These are phyloP conservation scores for Entamoeba invadens DNA, from an alignment of 208 protist species.

Conservation along the genomic window DNA sequence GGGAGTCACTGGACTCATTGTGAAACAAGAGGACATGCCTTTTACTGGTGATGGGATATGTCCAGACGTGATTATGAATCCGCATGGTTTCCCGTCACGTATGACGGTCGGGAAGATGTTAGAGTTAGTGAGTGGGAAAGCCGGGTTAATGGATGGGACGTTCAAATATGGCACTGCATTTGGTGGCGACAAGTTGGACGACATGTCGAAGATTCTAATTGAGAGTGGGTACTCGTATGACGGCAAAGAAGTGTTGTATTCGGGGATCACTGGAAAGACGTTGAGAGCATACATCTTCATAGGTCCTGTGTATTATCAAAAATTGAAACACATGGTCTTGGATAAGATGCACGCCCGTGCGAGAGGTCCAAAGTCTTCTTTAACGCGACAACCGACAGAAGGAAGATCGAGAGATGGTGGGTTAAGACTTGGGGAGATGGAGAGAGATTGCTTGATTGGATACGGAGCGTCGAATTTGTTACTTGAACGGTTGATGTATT, in stretches of 20 bases:
- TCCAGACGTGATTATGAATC: conserved; percentile 94
- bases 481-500: conserved; percentile 85
- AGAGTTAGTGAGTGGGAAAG: conserved; percentile 72
- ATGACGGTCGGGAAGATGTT: conserved; percentile 90
- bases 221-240: conserved; percentile 1
- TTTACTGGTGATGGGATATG: conserved; percentile 74
- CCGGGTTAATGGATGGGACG: conserved; percentile 48
- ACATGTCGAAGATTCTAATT: conserved; percentile 28
- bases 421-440: conserved; percentile 98
- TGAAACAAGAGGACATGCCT: conserved; percentile 83
- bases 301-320: conserved; percentile 99
- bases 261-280: conserved; percentile 48
- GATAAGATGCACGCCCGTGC: conserved; percentile 98
- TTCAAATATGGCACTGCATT: conserved; percentile 83
- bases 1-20: conserved; percentile 79
- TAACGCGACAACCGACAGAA: conserved; percentile 97
- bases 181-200: conserved; percentile 54
- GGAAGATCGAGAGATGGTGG: conserved; percentile 84
- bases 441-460: conserved; percentile 91
- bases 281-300: conserved; percentile 94
- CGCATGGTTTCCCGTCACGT: conserved; percentile 85
- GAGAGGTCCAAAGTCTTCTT: conserved; percentile 56
- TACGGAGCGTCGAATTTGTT: conserved; percentile 79
- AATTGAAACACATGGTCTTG: conserved; percentile 99
- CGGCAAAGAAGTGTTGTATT: conserved; percentile 30